phyloP scores from a whole-genome alignment of 2,329 filamentous ascomycete species.

The Fusarium paranaense region DNA sequence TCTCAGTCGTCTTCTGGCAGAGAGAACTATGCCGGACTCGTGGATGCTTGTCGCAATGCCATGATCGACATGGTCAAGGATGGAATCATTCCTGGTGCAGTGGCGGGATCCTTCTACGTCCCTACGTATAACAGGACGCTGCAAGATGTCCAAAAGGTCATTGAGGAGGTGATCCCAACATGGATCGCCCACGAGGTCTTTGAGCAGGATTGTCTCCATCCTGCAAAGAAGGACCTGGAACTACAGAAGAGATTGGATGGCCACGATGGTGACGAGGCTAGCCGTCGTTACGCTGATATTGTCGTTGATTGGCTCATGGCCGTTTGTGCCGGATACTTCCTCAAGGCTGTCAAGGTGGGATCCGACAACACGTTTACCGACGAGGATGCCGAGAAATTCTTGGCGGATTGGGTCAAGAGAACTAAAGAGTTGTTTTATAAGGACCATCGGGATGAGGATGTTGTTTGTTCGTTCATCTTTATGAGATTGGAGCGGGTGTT shows the following conservation, averaged over 20 bases:
- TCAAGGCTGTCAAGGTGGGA: neutral
- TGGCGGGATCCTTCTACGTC: neutral
- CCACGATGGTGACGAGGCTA: neutral
- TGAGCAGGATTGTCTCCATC: neutral
- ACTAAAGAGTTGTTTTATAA: neutral
- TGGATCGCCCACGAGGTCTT: neutral
- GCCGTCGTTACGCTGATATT: neutral
- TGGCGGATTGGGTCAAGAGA: neutral
- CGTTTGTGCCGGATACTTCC: neutral
- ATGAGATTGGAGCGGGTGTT: neutral
- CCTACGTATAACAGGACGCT: neutral
- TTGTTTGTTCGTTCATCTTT: neutral
- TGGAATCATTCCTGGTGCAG: neutral
- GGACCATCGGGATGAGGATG: neutral
- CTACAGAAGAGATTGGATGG: neutral
- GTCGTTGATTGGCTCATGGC: neutral
- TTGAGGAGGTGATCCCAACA: neutral
- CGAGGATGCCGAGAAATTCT: neutral
- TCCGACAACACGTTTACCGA: neutral
- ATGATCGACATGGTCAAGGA: neutral
- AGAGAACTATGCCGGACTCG: neutral
- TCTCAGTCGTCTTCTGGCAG: neutral
- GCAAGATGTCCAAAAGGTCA: neutral
- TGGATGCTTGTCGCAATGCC: neutral
- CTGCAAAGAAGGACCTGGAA: neutral